Percentiles rank a stretch among this genome's conserved stretches.
phyloP scores from a whole-genome alignment of 2,329 filamentous ascomycete species.

The Incumbomyces lentus region DNA sequence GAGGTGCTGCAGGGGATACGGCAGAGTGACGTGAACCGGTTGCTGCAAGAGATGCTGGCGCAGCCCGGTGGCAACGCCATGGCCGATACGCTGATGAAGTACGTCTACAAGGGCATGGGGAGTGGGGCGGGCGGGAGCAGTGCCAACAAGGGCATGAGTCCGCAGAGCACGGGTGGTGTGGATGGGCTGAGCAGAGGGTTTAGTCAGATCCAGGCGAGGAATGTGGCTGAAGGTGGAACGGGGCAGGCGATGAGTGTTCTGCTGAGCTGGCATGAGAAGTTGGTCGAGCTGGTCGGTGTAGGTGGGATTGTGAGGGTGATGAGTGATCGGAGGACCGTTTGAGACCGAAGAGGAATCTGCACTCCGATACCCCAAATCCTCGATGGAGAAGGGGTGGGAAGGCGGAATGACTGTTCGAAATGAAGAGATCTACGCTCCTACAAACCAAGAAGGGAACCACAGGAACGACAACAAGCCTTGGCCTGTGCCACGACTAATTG shows the following conservation, averaged over 20 bases:
- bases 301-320: slow-evolving; percentile 91
- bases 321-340: slow-evolving; percentile 91
- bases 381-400: no score
- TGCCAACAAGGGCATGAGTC: slow-evolving; percentile 27
- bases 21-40: slow-evolving; percentile 85
- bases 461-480: no score
- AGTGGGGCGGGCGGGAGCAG: slow-evolving; percentile 12
- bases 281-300: slow-evolving; percentile 83
- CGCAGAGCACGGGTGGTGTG: slow-evolving; percentile 52
- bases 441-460: no score
- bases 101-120: slow-evolving; percentile 52
- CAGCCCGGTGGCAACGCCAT: slow-evolving; percentile 72
- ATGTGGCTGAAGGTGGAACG: slow-evolving; percentile 55
- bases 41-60: slow-evolving; percentile 70
- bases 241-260: slow-evolving; percentile 91
- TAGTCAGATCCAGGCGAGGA: slow-evolving; percentile 59
- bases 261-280: slow-evolving; percentile 97
- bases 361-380: no score
- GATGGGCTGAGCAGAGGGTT: slow-evolving; percentile 38
- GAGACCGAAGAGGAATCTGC: no score
- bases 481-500: no score
- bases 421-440: no score
- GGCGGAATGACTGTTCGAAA: no score
- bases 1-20: slow-evolving; percentile 95
- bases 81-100: slow-evolving; percentile 94